A percentile compares a stretch with the other conserved stretches of the same genome.
These are phyloP conservation scores for Effrenium voratum DNA, from an alignment of 73 alveolate genomes.

Conservation along the genomic window DNA sequence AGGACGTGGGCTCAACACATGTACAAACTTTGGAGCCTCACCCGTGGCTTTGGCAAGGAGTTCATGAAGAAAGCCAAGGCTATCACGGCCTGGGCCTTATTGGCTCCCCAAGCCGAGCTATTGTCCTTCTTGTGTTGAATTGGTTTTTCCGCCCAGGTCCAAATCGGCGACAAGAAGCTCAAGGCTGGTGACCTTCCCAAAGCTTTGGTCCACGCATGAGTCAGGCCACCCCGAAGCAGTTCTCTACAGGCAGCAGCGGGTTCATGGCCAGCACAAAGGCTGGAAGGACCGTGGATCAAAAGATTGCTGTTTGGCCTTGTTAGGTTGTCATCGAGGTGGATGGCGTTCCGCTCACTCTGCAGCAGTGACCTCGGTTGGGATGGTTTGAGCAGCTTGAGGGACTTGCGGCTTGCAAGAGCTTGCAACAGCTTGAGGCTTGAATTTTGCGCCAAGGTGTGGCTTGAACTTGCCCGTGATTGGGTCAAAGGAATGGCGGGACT, in stretches of 20 bases:
- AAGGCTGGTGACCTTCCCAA: constrained; percentile 24
- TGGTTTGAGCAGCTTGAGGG: too few relatives aligned
- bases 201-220: background rate
- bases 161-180: constrained; percentile 52
- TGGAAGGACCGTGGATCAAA: background rate
- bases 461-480: constrained; percentile 89
- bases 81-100: constrained; percentile 6
- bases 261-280: constrained; percentile 80
- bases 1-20: background rate
- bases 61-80: constrained; percentile 70
- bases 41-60: background rate
- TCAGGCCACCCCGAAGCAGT: constrained; percentile 66
- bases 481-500: constrained; percentile 74
- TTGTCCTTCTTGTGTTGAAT: background rate
- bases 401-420: background rate
- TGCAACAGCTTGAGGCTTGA: background rate
- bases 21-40: background rate
- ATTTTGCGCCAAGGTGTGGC: constrained; percentile 33
- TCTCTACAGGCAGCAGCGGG: constrained; percentile 75
- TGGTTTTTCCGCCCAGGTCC: background rate
- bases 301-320: background rate
- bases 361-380: background rate
- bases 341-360: constrained; percentile 34
- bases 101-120: background rate
- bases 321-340: constrained; percentile 34